These are phyloP conservation scores for Hypoxylon intermedium DNA, from an alignment of 495 filamentous ascomycete species.

Conservation along the genomic window DNA sequence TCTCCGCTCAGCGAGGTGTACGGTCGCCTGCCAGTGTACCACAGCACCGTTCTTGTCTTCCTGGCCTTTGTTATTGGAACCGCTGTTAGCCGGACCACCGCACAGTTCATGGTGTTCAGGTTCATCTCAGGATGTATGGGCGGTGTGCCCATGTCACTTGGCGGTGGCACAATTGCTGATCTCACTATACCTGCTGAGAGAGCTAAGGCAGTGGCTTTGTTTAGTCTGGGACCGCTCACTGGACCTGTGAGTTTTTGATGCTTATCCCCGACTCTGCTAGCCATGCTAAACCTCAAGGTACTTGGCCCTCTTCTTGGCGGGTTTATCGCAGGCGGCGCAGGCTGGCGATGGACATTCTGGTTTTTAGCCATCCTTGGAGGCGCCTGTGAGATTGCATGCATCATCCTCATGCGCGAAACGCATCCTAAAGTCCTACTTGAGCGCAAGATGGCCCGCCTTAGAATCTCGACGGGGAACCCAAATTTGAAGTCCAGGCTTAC, in stretches of 20 bases:
- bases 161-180: constrained; percentile 62
- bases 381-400: constrained; percentile 45
- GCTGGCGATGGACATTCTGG: constrained; percentile 70
- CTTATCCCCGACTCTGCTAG: not conserved
- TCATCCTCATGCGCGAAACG: constrained; percentile 66
- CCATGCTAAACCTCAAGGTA: constrained; percentile 20
- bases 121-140: constrained; percentile 58
- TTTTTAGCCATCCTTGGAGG: constrained; percentile 57
- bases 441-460: constrained; percentile 58
- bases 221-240: constrained; percentile 53
- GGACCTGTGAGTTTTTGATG: constrained; percentile 47
- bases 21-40: constrained; percentile 57
- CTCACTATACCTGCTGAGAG: constrained; percentile 50
- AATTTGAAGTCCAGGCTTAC: constrained; percentile 48
- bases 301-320: constrained; percentile 64
- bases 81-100: constrained; percentile 49
- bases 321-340: constrained; percentile 48
- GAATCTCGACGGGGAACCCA: constrained; percentile 65
- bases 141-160: constrained; percentile 53
- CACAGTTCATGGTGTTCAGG: constrained; percentile 57
- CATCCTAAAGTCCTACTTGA: constrained; percentile 67
- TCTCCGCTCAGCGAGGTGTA: constrained; percentile 61
- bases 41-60: constrained; percentile 53
- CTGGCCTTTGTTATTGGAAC: constrained; percentile 54
- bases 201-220: constrained; percentile 57